phyloP scores from a whole-genome alignment of 2,329 filamentous ascomycete species.

The Aspergillus glaucus region DNA sequence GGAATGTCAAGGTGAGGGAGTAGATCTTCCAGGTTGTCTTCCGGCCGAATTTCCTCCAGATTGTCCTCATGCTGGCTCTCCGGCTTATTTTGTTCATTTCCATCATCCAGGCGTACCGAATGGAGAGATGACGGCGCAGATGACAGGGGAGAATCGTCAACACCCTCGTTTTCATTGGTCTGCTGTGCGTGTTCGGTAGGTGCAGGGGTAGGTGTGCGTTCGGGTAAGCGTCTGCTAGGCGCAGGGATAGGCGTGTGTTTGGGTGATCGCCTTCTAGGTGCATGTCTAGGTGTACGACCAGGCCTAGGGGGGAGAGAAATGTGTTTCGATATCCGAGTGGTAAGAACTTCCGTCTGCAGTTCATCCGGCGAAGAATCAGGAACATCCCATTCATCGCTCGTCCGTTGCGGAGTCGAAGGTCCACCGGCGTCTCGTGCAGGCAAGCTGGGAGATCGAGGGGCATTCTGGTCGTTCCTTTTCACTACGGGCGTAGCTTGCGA shows the following conservation, averaged over 20 bases:
- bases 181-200: conserved; percentile 1
- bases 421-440: conserved; percentile 3
- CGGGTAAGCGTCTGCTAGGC: conserved; percentile 1
- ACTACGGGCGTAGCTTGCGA: background rate
- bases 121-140: conserved; percentile 28
- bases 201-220: background rate
- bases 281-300: background rate
- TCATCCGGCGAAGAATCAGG: conserved; percentile 33
- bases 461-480: background rate
- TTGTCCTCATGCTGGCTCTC: background rate
- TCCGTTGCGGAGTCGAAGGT: conserved; percentile 10
- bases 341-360: conserved; percentile 23
- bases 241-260: background rate
- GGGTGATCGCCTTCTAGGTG: background rate
- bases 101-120: conserved; percentile 11
- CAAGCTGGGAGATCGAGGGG: conserved; percentile 1
- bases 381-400: conserved; percentile 19
- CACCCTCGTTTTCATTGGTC: conserved; percentile 10
- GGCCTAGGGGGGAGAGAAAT: conserved; percentile 3
- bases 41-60: background rate
- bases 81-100: background rate
- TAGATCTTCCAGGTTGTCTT: conserved; percentile 10
- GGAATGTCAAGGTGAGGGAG: conserved; percentile 20
- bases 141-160: conserved; percentile 30
- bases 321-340: conserved; percentile 11